Evolutionary conservation across 768 basidiomycete genomes (phyloP), one percentile per base, ranked within the genome.

Genomic region (Mycena sanguinolenta): DNA sequence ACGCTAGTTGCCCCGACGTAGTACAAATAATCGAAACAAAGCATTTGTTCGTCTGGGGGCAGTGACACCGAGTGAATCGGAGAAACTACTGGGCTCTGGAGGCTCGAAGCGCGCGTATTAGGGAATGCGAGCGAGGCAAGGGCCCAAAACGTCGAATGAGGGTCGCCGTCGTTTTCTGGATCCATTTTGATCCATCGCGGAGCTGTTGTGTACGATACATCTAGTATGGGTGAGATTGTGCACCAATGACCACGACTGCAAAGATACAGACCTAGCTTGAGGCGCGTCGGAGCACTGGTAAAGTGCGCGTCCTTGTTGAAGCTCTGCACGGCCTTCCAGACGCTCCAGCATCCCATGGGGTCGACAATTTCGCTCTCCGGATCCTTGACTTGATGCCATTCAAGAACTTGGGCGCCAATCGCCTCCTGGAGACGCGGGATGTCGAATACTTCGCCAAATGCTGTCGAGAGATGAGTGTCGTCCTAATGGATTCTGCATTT

Each of bases 341-440:
- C 65, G 46, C 70, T 77, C 83, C 83, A 84, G 69, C 83, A 84
- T 32, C 82, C 81, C 25, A 84, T 34, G 4, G 77, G 67, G 39
- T 75, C 74, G 25, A 68, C 44, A 52, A 58, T 55, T 8, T 74
- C 50, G 34, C 75, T 77, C 53, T 76, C 39, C 1, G 75, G 75
- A 42, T 79, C 76, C 63, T 84, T 84, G 44, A 84, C 78, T 68
- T 84, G 77, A 30, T 77, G 74, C 84, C 84, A 84, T 70, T 84
- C 82, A 12, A 84, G 69, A 30, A 84, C 68, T 1, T 77, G 78
- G 23, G 69, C 72, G 16, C 76, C 71, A 28, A 82, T 73, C 9
- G 69, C 75, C 32, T 77, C 57, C 42, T 76, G 73, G 6, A 83
- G 77, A 10, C 80, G 76, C 2, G 79, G 76, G 28, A 83, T 34